Base-by-base conservation (phyloP, 805 yeast genomes). In the Ogataea glucozyma region DNA sequence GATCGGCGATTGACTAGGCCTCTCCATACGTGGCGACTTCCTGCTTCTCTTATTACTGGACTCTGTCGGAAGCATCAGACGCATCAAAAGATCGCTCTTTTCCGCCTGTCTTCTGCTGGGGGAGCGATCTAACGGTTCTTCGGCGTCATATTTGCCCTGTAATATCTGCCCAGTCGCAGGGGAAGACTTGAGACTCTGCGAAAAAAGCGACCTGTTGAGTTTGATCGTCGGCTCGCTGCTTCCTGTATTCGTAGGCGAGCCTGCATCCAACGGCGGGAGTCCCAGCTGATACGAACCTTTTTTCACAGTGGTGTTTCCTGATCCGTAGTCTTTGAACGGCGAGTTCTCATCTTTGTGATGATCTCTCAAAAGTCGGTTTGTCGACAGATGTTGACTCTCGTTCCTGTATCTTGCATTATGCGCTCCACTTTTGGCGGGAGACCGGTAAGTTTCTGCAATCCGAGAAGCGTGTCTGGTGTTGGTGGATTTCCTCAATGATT, bases 171-270 rank as follows among this genome's bases (percentile, higher is more conserved):
- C 38, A 13, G 38, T 34, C 6, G 38, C 38, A 34, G 54, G 48
- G 2, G 51, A 44, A 0, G 54, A 48, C 24, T 39, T 48, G 20
- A 32, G 14, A 6, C 40, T 43, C 12, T 42, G 47, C 14, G 43
- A 40, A 19, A 40, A 18, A 18, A 44, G 11, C 4, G 35, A 35
- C 30, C 64, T 47, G 35, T 57, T 42, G 2, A 61, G 27, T 34
- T 55, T 56, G 11, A 61, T 60, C 1, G 65, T 61, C 1, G 66
- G 63, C 30, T 61, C 66, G n/a, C 58, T 51, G 34, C 51, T 49
- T 4, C 48, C 46, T 6, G 51, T 41, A 26, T 47, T 49, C 4
- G 46, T 37, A 2, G 57, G 54, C 6, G 55, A 47, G 9, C 35
- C 32, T 10, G 41, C 35, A 13, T 47, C 47, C 16, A 49, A 38